Percentiles rank a stretch among this genome's conserved stretches.
phyloP scores from a whole-genome alignment of 163 green algal genomes.

The Chlamydomonas reinhardtii region DNA sequence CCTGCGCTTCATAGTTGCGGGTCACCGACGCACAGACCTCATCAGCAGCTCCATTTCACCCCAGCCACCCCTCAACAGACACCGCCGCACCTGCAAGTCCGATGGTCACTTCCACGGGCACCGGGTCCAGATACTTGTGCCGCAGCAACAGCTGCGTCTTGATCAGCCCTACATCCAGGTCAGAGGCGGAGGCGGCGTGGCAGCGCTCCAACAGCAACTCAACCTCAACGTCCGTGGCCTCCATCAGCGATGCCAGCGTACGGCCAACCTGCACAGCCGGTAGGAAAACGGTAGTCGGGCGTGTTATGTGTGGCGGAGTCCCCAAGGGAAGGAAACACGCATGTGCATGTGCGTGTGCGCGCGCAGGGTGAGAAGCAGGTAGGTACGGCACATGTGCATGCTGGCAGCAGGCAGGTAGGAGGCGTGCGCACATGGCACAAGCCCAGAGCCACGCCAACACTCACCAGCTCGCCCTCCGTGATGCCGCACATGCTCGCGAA shows the following conservation, averaged over 20 bases:
- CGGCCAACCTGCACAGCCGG: conserved; percentile 2
- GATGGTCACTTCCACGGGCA: conserved; percentile 9
- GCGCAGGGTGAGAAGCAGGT: too few species aligned
- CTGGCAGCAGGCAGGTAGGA: too few species aligned
- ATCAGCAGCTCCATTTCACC: too few species aligned
- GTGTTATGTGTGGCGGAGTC: too few species aligned
- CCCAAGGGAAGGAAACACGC: neutral
- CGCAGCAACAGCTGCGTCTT: neutral
- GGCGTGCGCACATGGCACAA: too few species aligned
- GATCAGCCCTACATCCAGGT: conserved; percentile 8
- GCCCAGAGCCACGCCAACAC: neutral
- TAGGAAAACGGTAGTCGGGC: too few species aligned
- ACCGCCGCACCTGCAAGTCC: conserved; percentile 2
- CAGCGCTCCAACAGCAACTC: conserved; percentile 9
- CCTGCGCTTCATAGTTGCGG: too few species aligned
- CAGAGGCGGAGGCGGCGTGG: neutral
- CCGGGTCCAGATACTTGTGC: conserved; percentile 26
- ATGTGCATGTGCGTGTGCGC: too few species aligned
- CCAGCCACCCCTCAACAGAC: too few species aligned
- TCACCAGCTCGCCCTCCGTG: conserved; percentile 33
- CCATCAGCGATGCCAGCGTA: conserved; percentile 3
- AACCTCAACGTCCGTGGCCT: neutral
- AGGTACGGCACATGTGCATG: too few species aligned
- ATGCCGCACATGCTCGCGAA: conserved; percentile 44
- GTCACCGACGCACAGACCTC: too few species aligned